A percentile compares a stretch with the other conserved stretches of the same genome.
Evolutionary conservation across 345 rosid species (phyloP).

Genomic region (Passiflora organensis): DNA sequence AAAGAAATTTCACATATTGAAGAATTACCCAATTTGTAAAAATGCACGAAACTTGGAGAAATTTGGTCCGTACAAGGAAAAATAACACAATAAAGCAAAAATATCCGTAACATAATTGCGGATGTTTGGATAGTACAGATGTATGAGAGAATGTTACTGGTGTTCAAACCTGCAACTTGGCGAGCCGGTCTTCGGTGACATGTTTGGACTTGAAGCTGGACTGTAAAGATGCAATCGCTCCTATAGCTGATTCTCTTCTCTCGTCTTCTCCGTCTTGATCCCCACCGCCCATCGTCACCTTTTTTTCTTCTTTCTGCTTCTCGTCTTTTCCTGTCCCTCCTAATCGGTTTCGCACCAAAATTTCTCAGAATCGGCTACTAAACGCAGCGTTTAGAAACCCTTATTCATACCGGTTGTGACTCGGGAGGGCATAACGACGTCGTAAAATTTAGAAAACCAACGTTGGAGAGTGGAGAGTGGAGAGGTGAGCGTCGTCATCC

Average conservation of each 20-base stretch:
- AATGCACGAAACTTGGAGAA: neutral
- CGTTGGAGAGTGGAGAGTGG: too few species aligned
- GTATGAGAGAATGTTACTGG: too few species aligned
- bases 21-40: neutral
- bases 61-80: neutral
- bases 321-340: too few species aligned
- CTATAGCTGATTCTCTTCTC: slow-evolving; percentile 48
- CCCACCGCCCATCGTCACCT: neutral
- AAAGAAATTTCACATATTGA: neutral
- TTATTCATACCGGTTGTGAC: too few species aligned
- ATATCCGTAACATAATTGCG: neutral
- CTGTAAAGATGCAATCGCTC: slow-evolving; percentile 38
- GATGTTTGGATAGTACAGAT: too few species aligned
- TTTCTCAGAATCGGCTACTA: too few species aligned
- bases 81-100: neutral
- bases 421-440: too few species aligned
- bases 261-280: slow-evolving; percentile 30
- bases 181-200: slow-evolving; percentile 39
- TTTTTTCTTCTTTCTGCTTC: neutral
- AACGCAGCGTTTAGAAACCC: too few species aligned
- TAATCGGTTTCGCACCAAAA: too few species aligned
- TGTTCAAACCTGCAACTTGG: slow-evolving; percentile 50
- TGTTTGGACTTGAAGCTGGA: slow-evolving; percentile 38
- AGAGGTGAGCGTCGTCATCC: too few species aligned
- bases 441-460: too few species aligned